Conservation (phyloP, 306 rosid genomes). For the Vicia sativa region DNA sequence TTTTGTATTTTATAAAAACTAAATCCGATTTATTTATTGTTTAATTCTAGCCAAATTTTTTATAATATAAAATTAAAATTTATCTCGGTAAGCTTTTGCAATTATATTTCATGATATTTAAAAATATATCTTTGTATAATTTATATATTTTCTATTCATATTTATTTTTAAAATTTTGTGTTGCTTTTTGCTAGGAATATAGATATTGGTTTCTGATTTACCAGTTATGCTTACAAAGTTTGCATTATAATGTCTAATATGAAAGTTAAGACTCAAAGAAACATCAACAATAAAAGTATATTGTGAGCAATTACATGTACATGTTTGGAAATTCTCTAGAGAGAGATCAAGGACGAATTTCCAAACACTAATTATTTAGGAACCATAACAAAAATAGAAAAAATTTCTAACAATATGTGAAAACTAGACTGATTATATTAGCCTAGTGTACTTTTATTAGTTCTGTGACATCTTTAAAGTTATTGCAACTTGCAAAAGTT, state of each 20-base stretch:
- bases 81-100: too few species aligned
- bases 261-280: neutral
- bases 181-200: too few species aligned
- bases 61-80: too few species aligned
- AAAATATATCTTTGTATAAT: too few species aligned
- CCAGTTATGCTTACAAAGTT: neutral
- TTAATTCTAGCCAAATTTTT: too few species aligned
- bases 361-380: neutral
- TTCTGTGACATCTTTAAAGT: neutral
- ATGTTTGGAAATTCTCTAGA: neutral
- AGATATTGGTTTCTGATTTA: neutral
- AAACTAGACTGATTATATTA: neutral
- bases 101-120: too few species aligned
- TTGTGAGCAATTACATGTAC: neutral
- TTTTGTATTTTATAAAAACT: too few species aligned
- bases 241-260: neutral
- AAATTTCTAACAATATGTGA: neutral
- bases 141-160: too few species aligned
- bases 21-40: too few species aligned
- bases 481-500: slow-evolving; percentile 5
- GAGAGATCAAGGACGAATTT: neutral
- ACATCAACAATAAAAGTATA: neutral
- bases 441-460: neutral
- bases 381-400: neutral
- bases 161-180: too few species aligned